Conservation (phyloP, 208 protist genomes). For the Wallacemonas collosoma region DNA sequence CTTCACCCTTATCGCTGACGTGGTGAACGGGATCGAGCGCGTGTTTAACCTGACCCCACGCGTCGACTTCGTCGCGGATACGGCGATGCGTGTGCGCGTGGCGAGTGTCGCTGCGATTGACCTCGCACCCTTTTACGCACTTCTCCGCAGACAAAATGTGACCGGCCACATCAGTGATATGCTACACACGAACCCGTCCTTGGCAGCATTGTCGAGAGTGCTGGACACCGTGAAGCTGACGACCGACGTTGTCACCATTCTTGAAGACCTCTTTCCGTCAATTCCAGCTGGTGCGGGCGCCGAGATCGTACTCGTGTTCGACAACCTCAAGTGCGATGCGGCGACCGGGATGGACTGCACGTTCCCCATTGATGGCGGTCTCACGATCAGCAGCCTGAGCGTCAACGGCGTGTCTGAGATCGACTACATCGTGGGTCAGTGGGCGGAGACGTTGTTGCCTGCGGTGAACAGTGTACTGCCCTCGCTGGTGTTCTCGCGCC, state of each 20-base stretch:
- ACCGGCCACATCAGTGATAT: not conserved
- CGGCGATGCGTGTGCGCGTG: constrained; percentile 5
- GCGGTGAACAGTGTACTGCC: not conserved
- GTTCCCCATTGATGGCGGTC: constrained; percentile 8
- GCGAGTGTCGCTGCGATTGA: not conserved
- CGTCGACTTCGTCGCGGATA: constrained; percentile 12
- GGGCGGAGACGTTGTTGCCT: not conserved
- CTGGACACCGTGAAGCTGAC: constrained; percentile 1
- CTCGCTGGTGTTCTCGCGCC: constrained; percentile 3
- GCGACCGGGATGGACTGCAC: constrained; percentile 15
- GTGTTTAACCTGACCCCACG: not conserved
- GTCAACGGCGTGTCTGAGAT: not conserved
- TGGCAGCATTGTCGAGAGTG: not conserved
- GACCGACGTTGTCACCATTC: constrained; percentile 3
- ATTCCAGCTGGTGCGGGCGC: not conserved
- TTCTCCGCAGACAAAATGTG: not conserved
- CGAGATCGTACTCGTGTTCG: constrained; percentile 4
- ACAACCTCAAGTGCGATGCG: not conserved
- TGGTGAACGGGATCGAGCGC: not conserved
- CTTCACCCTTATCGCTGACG: not conserved
- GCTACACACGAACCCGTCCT: not conserved
- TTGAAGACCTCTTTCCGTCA: not conserved
- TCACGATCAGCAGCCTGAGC: not conserved
- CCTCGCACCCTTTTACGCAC: not conserved
- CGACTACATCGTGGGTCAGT: not conserved